Conservation (phyloP, 1,284 basidiomycete genomes). For the Leccinum laetum region DNA sequence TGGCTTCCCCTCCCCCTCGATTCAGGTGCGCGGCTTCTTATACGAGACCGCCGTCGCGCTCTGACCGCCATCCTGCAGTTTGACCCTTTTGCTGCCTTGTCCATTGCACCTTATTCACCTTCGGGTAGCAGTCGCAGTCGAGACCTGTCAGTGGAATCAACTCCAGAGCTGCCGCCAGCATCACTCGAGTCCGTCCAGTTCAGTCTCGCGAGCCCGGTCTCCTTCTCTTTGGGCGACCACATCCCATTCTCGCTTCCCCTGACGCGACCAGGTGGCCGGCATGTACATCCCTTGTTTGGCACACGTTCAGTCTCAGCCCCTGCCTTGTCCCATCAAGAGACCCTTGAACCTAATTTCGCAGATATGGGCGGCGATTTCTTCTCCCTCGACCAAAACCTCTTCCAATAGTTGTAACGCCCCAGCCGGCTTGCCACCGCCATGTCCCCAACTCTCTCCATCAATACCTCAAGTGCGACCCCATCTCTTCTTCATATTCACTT, state of each 20-base stretch:
- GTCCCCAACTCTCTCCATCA: conserved; percentile 3
- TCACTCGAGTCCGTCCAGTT: conserved; percentile 45
- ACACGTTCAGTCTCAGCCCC: conserved; percentile 38
- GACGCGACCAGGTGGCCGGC: conserved; percentile 22
- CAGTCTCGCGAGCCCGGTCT: conserved; percentile 35
- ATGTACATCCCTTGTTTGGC: conserved; percentile 23
- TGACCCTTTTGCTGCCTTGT: conserved; percentile 49
- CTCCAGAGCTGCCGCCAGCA: conserved; percentile 45
- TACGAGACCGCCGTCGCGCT: conserved; percentile 13
- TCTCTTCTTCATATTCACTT: conserved; percentile 15
- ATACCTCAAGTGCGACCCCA: conserved; percentile 9
- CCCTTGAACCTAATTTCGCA: conserved; percentile 38
- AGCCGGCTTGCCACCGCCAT: conserved; percentile 6
- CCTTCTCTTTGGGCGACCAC: conserved; percentile 27
- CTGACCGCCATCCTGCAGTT: conserved; percentile 22
- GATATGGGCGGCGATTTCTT: conserved; percentile 51
- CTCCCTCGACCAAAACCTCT: conserved; percentile 42
- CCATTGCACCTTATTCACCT: conserved; percentile 52
- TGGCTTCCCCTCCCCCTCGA: conserved; percentile 19
- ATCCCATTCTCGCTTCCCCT: conserved; percentile 20
- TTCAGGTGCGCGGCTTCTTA: conserved; percentile 23
- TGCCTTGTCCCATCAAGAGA: conserved; percentile 15
- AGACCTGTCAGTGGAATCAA: conserved; percentile 55
- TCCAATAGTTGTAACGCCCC: conserved; percentile 36
- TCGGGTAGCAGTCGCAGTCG: conserved; percentile 41